A percentile compares a stretch with the other conserved stretches of the same genome.
These are phyloP conservation scores for Elsinoe perseae DNA, from an alignment of 2,329 filamentous ascomycete genomes.

Conservation along the genomic window DNA sequence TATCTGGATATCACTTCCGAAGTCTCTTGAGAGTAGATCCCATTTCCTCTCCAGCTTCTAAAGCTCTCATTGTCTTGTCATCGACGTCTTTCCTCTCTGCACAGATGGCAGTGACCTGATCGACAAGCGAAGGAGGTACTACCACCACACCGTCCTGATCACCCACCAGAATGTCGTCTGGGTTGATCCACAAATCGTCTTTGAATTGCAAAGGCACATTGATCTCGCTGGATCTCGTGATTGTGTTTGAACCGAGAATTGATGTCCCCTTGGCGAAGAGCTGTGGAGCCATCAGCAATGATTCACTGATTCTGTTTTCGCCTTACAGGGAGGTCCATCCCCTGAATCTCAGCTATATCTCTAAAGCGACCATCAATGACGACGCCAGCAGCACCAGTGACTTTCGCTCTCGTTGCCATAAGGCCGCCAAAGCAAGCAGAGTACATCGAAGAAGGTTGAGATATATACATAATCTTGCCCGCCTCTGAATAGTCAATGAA, in stretches of 20 bases:
- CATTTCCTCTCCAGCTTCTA: slow-evolving; percentile 30
- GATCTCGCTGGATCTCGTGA: slow-evolving; percentile 30
- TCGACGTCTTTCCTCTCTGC: slow-evolving; percentile 31
- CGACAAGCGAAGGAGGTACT: slow-evolving; percentile 23
- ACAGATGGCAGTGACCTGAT: slow-evolving; percentile 29
- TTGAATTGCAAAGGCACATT: slow-evolving; percentile 31
- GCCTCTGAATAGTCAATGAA: slow-evolving; percentile 32
- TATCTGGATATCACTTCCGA: slow-evolving; percentile 24
- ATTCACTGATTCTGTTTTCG: background rate
- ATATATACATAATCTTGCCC: slow-evolving; percentile 33
- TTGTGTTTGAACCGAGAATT: slow-evolving; percentile 31
- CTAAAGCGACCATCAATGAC: slow-evolving; percentile 35
- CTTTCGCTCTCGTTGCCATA: slow-evolving; percentile 33
- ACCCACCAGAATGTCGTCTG: slow-evolving; percentile 32
- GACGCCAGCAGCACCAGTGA: slow-evolving; percentile 31
- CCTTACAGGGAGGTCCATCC: slow-evolving; percentile 19
- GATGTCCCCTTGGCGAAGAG: slow-evolving; percentile 30
- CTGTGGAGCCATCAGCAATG: slow-evolving; percentile 1
- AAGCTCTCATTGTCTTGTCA: slow-evolving; percentile 28
- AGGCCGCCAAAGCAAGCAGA: slow-evolving; percentile 35
- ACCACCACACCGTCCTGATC: slow-evolving; percentile 30
- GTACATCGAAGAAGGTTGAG: slow-evolving; percentile 29
- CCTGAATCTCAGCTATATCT: slow-evolving; percentile 29
- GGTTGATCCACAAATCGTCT: slow-evolving; percentile 26
- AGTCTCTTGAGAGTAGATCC: slow-evolving; percentile 31